Percentiles rank a stretch among this genome's conserved stretches.
Conservation (phyloP, 2,329 filamentous ascomycete genomes). For the Fusarium torreyae region DNA sequence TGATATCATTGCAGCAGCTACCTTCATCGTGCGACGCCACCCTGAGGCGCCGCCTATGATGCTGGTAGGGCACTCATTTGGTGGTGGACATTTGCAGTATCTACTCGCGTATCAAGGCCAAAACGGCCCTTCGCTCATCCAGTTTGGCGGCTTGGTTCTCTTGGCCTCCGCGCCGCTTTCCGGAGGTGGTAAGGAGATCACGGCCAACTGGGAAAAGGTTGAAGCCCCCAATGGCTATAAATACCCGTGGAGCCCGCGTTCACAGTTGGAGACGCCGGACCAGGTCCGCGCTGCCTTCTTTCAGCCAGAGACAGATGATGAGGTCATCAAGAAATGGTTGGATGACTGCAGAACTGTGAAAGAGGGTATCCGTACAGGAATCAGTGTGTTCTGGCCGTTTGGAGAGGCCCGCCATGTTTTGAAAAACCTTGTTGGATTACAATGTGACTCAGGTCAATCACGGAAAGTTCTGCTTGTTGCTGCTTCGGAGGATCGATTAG, state of each 20-base stretch:
- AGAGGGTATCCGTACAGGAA: neutral
- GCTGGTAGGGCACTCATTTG: neutral
- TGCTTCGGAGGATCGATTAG: neutral
- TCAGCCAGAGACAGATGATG: no score
- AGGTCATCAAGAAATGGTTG: neutral
- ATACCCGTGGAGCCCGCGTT: neutral
- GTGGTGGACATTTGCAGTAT: neutral
- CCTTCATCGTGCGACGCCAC: neutral
- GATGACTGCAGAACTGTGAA: neutral
- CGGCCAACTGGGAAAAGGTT: neutral
- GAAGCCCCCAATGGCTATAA: neutral
- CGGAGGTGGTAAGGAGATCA: neutral
- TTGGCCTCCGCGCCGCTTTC: neutral
- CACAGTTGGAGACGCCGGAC: neutral
- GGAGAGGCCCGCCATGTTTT: neutral
- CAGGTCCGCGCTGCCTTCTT: neutral
- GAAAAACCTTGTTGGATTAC: no score
- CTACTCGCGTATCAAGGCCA: neutral
- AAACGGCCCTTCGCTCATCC: neutral
- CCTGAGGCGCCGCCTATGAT: neutral
- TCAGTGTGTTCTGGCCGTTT: neutral
- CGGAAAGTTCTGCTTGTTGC: neutral
- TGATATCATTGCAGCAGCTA: neutral
- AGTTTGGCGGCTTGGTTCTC: neutral
- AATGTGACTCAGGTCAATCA: neutral